These are phyloP conservation scores for Bipolaris oryzae DNA, from an alignment of 2,329 filamentous ascomycete genomes.

Conservation along the genomic window DNA sequence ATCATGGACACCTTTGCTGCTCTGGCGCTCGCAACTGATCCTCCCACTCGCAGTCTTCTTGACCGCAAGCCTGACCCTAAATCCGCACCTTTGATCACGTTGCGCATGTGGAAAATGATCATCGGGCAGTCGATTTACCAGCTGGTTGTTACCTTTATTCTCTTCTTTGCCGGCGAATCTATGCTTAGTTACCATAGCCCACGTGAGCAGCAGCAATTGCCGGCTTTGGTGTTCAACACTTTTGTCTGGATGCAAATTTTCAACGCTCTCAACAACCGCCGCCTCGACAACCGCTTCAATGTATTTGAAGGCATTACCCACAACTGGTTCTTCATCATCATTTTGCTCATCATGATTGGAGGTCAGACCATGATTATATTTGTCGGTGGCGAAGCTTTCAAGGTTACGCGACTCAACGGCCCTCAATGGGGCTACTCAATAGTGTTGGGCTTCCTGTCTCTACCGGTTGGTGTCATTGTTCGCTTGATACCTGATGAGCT, in stretches of 20 bases:
- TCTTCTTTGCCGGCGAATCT: slow-evolving; percentile 74
- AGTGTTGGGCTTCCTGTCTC: slow-evolving; percentile 79
- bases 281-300: slow-evolving; percentile 93
- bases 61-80: slow-evolving; percentile 80
- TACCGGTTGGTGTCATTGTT: slow-evolving; percentile 81
- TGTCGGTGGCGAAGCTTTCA: slow-evolving; percentile 81
- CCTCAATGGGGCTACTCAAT: slow-evolving; percentile 88
- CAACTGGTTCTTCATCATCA: slow-evolving; percentile 88
- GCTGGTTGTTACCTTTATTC: slow-evolving; percentile 75
- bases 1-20: slow-evolving; percentile 98
- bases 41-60: slow-evolving; percentile 80
- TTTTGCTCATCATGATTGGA: slow-evolving; percentile 85
- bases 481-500: slow-evolving; percentile 80
- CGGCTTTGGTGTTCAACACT: slow-evolving; percentile 92
- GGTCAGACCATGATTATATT: slow-evolving; percentile 90
- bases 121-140: slow-evolving; percentile 91
- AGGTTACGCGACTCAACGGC: slow-evolving; percentile 71
- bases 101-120: slow-evolving; percentile 99
- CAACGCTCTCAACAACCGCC: slow-evolving; percentile 96
- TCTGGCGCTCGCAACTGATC: slow-evolving; percentile 85
- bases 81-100: slow-evolving; percentile 76
- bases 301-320: slow-evolving; percentile 86
- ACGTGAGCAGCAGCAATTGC: slow-evolving; percentile 58
- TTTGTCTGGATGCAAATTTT: slow-evolving; percentile 99
- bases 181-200: slow-evolving; percentile 65